Conservation (phyloP, 257 asterid genomes). For the Coffea canephora region DNA sequence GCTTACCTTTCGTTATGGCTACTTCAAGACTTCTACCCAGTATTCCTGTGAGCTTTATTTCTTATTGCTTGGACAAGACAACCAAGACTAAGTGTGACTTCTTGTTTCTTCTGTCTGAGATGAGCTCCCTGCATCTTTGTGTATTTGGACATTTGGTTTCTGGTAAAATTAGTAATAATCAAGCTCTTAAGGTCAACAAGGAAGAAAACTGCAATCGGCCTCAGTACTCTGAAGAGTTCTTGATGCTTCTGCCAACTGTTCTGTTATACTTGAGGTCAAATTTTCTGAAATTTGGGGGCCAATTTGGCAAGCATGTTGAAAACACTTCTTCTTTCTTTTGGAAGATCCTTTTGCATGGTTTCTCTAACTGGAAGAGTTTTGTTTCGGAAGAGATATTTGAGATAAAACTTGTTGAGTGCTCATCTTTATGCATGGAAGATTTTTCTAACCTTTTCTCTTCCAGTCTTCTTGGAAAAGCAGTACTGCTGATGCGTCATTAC, state of each 20-base stretch:
- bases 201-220: conserved; percentile 29
- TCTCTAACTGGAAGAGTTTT: conserved; percentile 62
- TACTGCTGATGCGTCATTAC: conserved; percentile 42
- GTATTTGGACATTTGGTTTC: conserved; percentile 57
- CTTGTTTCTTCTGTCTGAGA: conserved; percentile 51
- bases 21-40: conserved; percentile 54
- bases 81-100: conserved; percentile 57
- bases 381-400: conserved; percentile 43
- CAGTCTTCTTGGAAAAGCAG: conserved; percentile 72
- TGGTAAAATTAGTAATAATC: conserved; percentile 36
- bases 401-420: conserved; percentile 39
- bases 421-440: conserved; percentile 47
- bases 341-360: conserved; percentile 45
- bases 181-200: conserved; percentile 25
- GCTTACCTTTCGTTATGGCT: conserved; percentile 45
- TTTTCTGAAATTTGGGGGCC: conserved; percentile 46
- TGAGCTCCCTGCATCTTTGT: conserved; percentile 66
- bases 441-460: conserved; percentile 42
- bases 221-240: conserved; percentile 51
- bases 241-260: conserved; percentile 72
- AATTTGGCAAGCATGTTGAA: conserved; percentile 34
- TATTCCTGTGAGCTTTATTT: conserved; percentile 46
- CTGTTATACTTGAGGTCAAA: conserved; percentile 46
- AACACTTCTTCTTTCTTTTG: conserved; percentile 44
- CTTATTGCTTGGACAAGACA: conserved; percentile 55